These are phyloP conservation scores for Coleophoma cylindrospora DNA, from an alignment of 2,329 filamentous ascomycete species.

Conservation along the genomic window DNA sequence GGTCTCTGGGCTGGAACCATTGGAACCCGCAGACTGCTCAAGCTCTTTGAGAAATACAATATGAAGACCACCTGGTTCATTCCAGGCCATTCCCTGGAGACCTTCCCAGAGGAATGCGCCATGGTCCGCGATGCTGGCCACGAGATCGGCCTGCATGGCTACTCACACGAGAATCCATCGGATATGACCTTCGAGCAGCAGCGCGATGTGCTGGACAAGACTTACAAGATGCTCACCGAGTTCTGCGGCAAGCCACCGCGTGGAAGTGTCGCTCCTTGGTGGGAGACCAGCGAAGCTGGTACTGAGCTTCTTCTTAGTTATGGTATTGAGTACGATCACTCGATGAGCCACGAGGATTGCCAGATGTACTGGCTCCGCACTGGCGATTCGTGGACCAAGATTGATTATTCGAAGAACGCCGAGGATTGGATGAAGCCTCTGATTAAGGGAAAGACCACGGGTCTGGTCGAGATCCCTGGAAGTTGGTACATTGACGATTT, in stretches of 20 bases:
- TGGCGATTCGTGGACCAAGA: slow-evolving; percentile 63
- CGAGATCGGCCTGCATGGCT: slow-evolving; percentile 64
- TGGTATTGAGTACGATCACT: slow-evolving; percentile 66
- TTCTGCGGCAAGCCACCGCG: slow-evolving; percentile 69
- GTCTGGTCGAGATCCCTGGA: slow-evolving; percentile 61
- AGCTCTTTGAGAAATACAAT: slow-evolving; percentile 66
- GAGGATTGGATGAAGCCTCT: slow-evolving; percentile 64
- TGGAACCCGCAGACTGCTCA: slow-evolving; percentile 60
- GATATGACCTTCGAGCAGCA: slow-evolving; percentile 73
- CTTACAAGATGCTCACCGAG: slow-evolving; percentile 64
- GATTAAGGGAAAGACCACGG: slow-evolving; percentile 51
- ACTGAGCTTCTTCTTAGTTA: slow-evolving; percentile 60
- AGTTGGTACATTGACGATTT: slow-evolving; percentile 58
- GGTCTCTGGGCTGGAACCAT: slow-evolving; percentile 65
- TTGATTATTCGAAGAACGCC: slow-evolving; percentile 59
- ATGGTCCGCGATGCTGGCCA: slow-evolving; percentile 58
- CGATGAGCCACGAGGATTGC: slow-evolving; percentile 61
- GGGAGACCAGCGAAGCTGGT: slow-evolving; percentile 67
- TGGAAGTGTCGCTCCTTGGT: slow-evolving; percentile 70
- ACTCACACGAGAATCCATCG: slow-evolving; percentile 68
- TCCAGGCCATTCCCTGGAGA: slow-evolving; percentile 58
- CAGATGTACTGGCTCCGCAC: slow-evolving; percentile 59
- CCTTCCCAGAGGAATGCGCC: slow-evolving; percentile 60
- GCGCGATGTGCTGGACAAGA: slow-evolving; percentile 69
- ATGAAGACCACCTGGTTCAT: slow-evolving; percentile 68